These are phyloP conservation scores for Colletotrichum echinochloae DNA, from an alignment of 2,329 filamentous ascomycete species.

Conservation along the genomic window DNA sequence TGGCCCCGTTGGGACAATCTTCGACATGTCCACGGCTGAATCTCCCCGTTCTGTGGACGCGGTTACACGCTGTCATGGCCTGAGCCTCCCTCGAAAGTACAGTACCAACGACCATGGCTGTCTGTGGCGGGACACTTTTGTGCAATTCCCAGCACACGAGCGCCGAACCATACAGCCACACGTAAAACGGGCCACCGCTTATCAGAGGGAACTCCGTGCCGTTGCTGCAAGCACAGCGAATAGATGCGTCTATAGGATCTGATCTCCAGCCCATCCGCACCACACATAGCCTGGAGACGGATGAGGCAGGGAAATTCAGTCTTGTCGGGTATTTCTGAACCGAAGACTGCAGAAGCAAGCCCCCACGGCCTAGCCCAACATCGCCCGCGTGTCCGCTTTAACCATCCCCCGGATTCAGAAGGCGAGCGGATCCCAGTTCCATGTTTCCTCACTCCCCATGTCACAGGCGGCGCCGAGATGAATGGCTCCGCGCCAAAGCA, in stretches of 20 bases:
- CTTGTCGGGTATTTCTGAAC: neutral
- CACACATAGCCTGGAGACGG: neutral
- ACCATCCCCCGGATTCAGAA: slow-evolving; percentile 22
- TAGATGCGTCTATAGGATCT: neutral
- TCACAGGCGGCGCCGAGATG: slow-evolving; percentile 1
- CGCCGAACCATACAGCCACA: neutral
- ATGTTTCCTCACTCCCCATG: slow-evolving; percentile 15
- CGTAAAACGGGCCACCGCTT: slow-evolving; percentile 14
- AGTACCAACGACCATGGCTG: neutral
- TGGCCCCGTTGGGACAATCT: too few species aligned
- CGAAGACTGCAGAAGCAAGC: neutral
- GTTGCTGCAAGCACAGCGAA: slow-evolving; percentile 10
- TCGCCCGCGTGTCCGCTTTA: slow-evolving; percentile 8
- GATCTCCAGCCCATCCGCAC: neutral
- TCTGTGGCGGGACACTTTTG: neutral
- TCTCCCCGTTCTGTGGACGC: neutral
- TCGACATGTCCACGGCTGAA: neutral
- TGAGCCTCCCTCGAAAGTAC: neutral
- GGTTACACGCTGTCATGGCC: neutral
- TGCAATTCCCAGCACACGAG: neutral
- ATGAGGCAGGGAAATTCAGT: neutral
- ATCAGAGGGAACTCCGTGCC: slow-evolving; percentile 29
- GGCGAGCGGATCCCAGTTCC: slow-evolving; percentile 14
- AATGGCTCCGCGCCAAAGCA: slow-evolving; percentile 9
- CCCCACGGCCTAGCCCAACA: slow-evolving; percentile 17